A percentile compares a stretch with the other conserved stretches of the same genome.
These are phyloP conservation scores for Platismatia glauca DNA, from an alignment of 495 filamentous ascomycete genomes.

Conservation along the genomic window DNA sequence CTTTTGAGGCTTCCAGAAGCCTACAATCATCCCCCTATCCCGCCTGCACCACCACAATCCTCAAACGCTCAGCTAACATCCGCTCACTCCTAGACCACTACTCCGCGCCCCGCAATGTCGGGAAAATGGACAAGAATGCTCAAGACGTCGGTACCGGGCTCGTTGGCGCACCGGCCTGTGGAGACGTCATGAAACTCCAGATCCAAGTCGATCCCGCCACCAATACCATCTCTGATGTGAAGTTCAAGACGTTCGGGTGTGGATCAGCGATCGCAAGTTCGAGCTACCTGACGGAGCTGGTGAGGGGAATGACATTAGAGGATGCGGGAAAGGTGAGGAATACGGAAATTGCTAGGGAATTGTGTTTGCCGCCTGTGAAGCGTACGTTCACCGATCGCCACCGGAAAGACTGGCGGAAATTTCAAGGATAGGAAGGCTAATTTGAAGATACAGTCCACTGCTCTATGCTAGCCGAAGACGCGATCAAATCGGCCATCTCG, in stretches of 20 bases:
- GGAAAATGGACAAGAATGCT: constrained; percentile 79
- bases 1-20: neutral
- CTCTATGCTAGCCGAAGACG: constrained; percentile 98
- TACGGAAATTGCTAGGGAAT: constrained; percentile 93
- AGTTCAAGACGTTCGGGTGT: constrained; percentile 98
- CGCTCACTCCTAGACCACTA: constrained; percentile 79
- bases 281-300: constrained; percentile 84
- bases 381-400: constrained; percentile 42
- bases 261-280: constrained; percentile 88
- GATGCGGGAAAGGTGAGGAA: constrained; percentile 87
- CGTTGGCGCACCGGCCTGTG: constrained; percentile 86
- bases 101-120: constrained; percentile 85
- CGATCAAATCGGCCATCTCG: constrained; percentile 97
- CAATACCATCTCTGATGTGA: constrained; percentile 86
- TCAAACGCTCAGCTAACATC: constrained; percentile 31
- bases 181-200: constrained; percentile 98
- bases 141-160: constrained; percentile 90
- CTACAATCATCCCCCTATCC: constrained; percentile 21
- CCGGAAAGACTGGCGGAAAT: neutral
- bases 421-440: constrained; percentile 5
- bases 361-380: constrained; percentile 93
- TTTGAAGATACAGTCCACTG: constrained; percentile 64
- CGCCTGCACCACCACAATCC: constrained; percentile 29
- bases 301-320: constrained; percentile 87
- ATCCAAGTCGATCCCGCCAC: constrained; percentile 88